Conservation (phyloP, 805 yeast genomes). For the Yarrowia keelungensis region DNA sequence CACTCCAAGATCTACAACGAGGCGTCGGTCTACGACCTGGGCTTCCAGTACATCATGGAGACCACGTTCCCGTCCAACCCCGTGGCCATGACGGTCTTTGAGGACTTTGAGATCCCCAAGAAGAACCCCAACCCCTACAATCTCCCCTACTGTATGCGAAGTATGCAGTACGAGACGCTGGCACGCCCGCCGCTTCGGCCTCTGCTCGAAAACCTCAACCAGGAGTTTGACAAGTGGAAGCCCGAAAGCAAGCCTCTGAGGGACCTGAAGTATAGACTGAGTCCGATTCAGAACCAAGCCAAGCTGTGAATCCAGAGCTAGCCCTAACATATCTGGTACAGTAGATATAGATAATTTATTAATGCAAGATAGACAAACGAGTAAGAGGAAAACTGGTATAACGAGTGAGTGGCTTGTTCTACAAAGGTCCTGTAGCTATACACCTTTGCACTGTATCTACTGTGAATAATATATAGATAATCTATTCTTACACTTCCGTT, state of each 20-base stretch:
- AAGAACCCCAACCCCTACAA: conserved; percentile 75
- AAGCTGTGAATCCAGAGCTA: conserved; percentile 19
- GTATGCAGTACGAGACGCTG: conserved; percentile 69
- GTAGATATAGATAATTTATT: no score
- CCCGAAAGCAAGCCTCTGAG: conserved; percentile 84
- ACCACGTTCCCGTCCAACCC: conserved; percentile 64
- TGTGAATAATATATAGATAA: conserved; percentile 19
- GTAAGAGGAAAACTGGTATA: no score
- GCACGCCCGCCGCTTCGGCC: conserved; percentile 54
- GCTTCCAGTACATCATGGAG: conserved; percentile 74
- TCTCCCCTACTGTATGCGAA: conserved; percentile 92
- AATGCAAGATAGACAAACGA: no score
- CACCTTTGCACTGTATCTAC: no score
- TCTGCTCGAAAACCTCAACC: conserved; percentile 66
- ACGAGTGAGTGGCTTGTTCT: no score
- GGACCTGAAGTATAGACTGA: conserved; percentile 81
- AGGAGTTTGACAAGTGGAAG: conserved; percentile 82
- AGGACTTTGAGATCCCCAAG: conserved; percentile 63
- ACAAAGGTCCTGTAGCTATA: no score
- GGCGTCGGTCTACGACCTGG: conserved; percentile 81
- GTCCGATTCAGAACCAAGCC: conserved; percentile 54
- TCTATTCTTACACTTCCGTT: not conserved
- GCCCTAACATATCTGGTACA: no score
- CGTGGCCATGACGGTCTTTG: conserved; percentile 43
- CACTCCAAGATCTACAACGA: conserved; percentile 91